Conservation (phyloP, 768 basidiomycete species). For the Lactarius akahatsu region DNA sequence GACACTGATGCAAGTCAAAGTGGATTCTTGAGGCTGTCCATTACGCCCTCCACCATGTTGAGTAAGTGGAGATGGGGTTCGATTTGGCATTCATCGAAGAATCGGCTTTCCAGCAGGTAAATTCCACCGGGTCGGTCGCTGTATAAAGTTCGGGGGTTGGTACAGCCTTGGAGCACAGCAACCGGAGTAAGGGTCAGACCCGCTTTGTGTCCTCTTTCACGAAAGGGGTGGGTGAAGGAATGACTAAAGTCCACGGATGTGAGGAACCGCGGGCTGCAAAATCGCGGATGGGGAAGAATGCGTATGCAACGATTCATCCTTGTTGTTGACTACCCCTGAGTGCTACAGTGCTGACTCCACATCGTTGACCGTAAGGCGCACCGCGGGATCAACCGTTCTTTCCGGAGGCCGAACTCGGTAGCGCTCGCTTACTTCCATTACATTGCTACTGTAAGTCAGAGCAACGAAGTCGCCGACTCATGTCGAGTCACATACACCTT, state of each 20-base stretch:
- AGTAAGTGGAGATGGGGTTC: neutral
- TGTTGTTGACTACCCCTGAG: neutral
- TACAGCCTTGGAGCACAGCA: neutral
- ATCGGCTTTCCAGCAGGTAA: neutral
- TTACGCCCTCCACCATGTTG: neutral
- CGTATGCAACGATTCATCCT: neutral
- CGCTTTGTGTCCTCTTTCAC: neutral
- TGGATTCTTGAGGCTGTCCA: neutral
- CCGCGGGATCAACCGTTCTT: neutral
- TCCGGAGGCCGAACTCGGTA: neutral
- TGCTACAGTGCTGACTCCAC: neutral
- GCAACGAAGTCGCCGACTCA: neutral
- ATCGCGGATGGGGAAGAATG: neutral
- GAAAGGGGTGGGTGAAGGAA: neutral
- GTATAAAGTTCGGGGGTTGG: constrained; percentile 3
- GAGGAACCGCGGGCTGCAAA: neutral
- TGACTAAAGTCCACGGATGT: neutral
- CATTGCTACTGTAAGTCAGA: neutral
- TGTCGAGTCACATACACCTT: too few relatives aligned
- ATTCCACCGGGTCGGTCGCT: neutral
- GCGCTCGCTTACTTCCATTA: neutral
- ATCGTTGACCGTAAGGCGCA: neutral
- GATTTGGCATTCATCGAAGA: neutral
- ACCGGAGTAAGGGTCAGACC: neutral
- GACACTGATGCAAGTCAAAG: neutral